Conservation (phyloP, 2,329 filamentous ascomycete genomes). For the Neospermospora avenae region DNA sequence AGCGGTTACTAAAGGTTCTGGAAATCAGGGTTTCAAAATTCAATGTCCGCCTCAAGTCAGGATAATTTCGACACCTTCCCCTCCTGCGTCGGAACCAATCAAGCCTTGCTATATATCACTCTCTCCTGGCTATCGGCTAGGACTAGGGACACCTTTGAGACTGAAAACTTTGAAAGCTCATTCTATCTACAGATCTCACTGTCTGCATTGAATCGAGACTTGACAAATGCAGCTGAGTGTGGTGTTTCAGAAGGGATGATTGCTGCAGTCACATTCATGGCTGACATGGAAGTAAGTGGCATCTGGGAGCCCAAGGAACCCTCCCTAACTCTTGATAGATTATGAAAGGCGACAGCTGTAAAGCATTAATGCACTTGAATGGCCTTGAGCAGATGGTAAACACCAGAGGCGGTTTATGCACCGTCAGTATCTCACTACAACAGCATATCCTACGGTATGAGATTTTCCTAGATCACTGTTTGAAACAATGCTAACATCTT, state of each 20-base stretch:
- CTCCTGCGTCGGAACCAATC: not conserved
- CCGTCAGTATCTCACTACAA: not conserved
- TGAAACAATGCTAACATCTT: not conserved
- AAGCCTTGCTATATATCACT: not conserved
- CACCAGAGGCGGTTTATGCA: not conserved
- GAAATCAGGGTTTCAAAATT: not conserved
- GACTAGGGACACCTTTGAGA: too few relatives aligned
- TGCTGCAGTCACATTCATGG: conserved; percentile 4
- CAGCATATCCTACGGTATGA: not conserved
- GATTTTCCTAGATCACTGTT: too few relatives aligned
- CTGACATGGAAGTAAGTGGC: conserved; percentile 2
- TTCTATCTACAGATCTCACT: conserved; percentile 1
- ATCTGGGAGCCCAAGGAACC: not conserved
- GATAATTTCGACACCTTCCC: not conserved
- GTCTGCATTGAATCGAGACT: not conserved
- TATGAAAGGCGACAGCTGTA: not conserved
- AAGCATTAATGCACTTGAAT: not conserved
- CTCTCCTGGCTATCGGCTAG: conserved; percentile 2
- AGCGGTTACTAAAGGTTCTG: not conserved
- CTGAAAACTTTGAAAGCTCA: not conserved
- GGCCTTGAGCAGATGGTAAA: conserved; percentile 2
- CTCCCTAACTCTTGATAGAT: not conserved
- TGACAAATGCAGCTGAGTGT: not conserved
- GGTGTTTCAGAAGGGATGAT: conserved; percentile 1
- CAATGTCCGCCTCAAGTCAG: not conserved